Evolutionary conservation across 352 stramenopile genomes (phyloP).

Genomic region (Globisporangium viniferum): DNA sequence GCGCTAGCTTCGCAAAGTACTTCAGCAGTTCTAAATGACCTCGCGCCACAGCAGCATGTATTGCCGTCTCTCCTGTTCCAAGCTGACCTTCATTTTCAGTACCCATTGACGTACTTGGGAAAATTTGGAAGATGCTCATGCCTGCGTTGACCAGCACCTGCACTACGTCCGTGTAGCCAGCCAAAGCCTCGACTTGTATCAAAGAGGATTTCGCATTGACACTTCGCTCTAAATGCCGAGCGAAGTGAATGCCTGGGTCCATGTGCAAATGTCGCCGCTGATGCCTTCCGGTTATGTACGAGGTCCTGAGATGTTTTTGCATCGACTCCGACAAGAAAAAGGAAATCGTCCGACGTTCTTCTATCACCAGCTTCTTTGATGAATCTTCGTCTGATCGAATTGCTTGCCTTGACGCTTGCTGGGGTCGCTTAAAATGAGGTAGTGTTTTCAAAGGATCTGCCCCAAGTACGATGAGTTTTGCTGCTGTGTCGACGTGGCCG

Average conservation of each 20-base stretch:
- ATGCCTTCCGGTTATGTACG: constrained; percentile 2
- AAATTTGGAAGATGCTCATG: constrained; percentile 36
- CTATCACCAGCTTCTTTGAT: neutral
- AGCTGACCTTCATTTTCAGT: neutral
- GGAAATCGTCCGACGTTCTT: constrained; percentile 1
- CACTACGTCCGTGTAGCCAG: constrained; percentile 35
- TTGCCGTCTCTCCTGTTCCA: constrained; percentile 31
- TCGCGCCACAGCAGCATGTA: constrained; percentile 49
- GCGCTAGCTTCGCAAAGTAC: constrained; percentile 37
- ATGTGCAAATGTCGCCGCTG: neutral
- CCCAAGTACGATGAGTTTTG: constrained; percentile 54
- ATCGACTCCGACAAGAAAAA: constrained; percentile 25
- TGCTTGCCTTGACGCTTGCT: constrained; percentile 3
- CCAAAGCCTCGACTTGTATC: constrained; percentile 33
- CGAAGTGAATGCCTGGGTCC: constrained; percentile 25
- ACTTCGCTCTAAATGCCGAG: constrained; percentile 40
- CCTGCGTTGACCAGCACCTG: constrained; percentile 38
- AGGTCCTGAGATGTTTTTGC: constrained; percentile 20
- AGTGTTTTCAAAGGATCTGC: constrained; percentile 44
- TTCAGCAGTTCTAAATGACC: constrained; percentile 42
- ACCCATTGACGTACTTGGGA: neutral
- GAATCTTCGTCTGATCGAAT: neutral
- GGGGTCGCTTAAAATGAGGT: constrained; percentile 24
- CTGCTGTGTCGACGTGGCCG: constrained; percentile 49
- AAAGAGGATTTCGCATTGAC: constrained; percentile 40